Conservation (phyloP, 2,329 filamentous ascomycete species). For the Exserohilum turcica region DNA sequence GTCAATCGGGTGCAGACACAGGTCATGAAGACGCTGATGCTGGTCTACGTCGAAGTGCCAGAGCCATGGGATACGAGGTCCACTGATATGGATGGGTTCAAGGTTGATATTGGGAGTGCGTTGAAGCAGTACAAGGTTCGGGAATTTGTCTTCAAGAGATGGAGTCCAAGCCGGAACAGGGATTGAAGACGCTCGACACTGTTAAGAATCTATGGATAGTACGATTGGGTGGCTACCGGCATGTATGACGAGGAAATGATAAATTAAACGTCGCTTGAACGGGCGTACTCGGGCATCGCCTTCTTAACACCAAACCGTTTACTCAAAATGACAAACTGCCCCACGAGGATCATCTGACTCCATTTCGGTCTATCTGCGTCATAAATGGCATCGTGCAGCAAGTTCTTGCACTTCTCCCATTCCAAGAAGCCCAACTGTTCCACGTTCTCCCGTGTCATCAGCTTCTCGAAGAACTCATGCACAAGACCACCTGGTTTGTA, state of each 20-base stretch:
- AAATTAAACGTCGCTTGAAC: neutral
- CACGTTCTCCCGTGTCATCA: conserved; percentile 39
- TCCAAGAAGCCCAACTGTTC: conserved; percentile 32
- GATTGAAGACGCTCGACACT: too few relatives aligned
- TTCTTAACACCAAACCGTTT: conserved; percentile 18
- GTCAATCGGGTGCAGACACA: conserved; percentile 88
- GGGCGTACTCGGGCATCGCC: conserved; percentile 9
- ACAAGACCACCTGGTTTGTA: conserved; percentile 54
- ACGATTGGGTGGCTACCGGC: neutral
- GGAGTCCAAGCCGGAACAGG: conserved; percentile 80
- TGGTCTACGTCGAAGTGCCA: conserved; percentile 92
- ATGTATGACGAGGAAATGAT: neutral
- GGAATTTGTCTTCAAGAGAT: conserved; percentile 81
- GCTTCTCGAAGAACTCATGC: conserved; percentile 39
- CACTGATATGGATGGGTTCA: conserved; percentile 45
- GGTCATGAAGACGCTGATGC: conserved; percentile 84
- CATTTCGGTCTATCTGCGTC: conserved; percentile 18
- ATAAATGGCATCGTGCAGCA: conserved; percentile 19
- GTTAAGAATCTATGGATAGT: too few relatives aligned
- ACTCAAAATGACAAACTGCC: conserved; percentile 23
- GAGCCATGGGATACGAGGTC: conserved; percentile 59
- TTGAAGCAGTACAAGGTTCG: conserved; percentile 75
- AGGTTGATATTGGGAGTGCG: conserved; percentile 64
- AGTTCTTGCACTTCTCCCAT: conserved; percentile 17
- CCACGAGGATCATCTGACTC: conserved; percentile 25